Evolutionary conservation across 2,329 filamentous ascomycete genomes (phyloP).

Genomic region (Colletotrichum theobromicola): DNA sequence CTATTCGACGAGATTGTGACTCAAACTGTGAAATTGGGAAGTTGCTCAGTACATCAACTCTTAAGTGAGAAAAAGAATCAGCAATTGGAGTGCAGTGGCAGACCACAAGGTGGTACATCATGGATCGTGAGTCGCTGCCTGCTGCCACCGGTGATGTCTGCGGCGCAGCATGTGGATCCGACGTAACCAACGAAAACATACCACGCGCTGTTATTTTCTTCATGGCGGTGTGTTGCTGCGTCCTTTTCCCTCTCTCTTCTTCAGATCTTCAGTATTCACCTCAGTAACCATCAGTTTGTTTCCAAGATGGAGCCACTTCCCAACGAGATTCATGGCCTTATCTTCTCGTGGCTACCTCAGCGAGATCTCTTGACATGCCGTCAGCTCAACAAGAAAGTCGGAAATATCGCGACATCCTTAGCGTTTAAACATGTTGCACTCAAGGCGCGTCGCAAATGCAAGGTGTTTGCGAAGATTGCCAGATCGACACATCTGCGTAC

Average conservation of each 20-base stretch:
- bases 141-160: neutral
- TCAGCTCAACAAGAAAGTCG: neutral
- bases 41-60: fast-evolving
- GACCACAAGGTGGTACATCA: neutral
- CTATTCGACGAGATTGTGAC: neutral
- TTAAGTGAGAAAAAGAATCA: neutral
- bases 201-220: neutral
- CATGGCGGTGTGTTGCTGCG: neutral
- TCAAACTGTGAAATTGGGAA: neutral
- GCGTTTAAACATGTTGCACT: neutral
- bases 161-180: neutral
- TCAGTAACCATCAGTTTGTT: neutral
- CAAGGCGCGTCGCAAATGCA: neutral
- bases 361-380: neutral
- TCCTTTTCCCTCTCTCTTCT: neutral
- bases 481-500: neutral
- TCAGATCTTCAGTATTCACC: neutral
- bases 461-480: neutral
- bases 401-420: neutral
- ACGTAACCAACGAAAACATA: neutral
- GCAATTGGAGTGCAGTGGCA: neutral
- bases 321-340: neutral
- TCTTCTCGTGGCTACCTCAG: neutral
- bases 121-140: neutral
- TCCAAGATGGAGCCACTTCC: neutral